Evolutionary conservation across 371 early-diverging fungal genomes (phyloP).

Genomic region (Dichotomocladium elegans): DNA sequence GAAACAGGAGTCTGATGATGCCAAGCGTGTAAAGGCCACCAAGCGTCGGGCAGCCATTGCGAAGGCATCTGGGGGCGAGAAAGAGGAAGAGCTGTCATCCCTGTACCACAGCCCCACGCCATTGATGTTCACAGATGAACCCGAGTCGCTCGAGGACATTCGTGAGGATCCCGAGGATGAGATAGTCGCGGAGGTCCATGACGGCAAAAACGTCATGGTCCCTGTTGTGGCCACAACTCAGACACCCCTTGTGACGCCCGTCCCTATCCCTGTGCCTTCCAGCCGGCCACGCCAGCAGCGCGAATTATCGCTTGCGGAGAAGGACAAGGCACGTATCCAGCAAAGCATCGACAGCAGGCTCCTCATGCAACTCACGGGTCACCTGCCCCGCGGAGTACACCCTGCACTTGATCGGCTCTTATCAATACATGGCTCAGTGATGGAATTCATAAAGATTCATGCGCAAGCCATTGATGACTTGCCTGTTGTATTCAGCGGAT

Average conservation of each 20-base stretch:
- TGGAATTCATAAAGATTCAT: constrained; percentile 35
- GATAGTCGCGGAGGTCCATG: neutral
- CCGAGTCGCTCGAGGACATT: no score
- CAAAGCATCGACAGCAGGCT: constrained; percentile 35
- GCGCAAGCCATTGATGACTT: constrained; percentile 34
- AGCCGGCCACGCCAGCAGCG: constrained; percentile 19
- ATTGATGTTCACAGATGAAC: no score
- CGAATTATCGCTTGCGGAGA: constrained; percentile 32
- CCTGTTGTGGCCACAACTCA: no score
- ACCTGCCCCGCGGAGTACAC: constrained; percentile 43
- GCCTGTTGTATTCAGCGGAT: constrained; percentile 31
- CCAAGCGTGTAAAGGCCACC: neutral
- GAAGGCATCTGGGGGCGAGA: neutral
- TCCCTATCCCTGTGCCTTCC: constrained; percentile 35
- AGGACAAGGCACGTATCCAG: constrained; percentile 41
- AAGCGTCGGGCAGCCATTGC: neutral
- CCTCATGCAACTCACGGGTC: constrained; percentile 44
- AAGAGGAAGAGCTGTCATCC: neutral
- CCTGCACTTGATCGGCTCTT: constrained; percentile 35
- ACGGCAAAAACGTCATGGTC: no score
- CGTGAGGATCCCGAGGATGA: neutral
- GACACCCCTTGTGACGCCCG: constrained; percentile 16
- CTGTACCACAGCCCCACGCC: no score
- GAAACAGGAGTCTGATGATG: constrained; percentile 7
- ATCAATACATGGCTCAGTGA: constrained; percentile 32